Evolutionary conservation across 208 protist genomes (phyloP).

Genomic region (Jaenimonas drosophilae): DNA sequence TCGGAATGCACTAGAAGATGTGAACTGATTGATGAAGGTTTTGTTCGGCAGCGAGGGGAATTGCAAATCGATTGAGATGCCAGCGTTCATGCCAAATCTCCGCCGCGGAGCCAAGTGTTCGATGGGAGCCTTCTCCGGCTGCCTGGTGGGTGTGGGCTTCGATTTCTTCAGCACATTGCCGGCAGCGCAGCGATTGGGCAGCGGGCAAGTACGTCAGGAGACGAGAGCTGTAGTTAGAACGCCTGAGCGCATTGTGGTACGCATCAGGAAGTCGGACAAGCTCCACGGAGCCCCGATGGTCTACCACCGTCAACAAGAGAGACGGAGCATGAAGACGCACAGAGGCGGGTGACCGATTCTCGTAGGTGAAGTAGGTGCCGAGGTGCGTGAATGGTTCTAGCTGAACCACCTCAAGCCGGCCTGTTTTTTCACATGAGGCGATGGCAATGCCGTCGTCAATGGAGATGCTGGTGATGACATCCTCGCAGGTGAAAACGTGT

Average conservation of each 20-base stretch:
- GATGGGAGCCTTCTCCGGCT: background rate
- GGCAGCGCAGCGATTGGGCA: background rate
- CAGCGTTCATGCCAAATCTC: conserved; percentile 28
- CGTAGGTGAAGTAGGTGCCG: conserved; percentile 18
- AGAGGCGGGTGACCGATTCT: conserved; percentile 22
- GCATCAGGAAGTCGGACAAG: conserved; percentile 30
- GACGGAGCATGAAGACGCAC: conserved; percentile 29
- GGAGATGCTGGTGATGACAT: conserved; percentile 7
- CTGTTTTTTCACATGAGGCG: too few species aligned
- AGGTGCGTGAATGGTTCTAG: too few species aligned
- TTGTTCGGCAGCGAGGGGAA: conserved; percentile 29
- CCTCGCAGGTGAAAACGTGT: too few species aligned
- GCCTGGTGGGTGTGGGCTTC: background rate
- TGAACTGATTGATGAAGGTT: conserved; percentile 18
- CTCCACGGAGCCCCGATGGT: conserved; percentile 36
- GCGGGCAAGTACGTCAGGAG: background rate
- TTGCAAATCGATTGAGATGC: conserved; percentile 26
- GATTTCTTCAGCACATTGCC: conserved; percentile 3
- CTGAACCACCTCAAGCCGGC: too few species aligned
- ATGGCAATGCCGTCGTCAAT: background rate
- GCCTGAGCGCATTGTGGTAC: conserved; percentile 4
- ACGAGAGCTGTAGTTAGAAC: background rate
- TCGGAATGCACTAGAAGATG: conserved; percentile 9
- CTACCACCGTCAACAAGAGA: conserved; percentile 43
- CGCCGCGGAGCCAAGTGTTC: too few species aligned